phyloP scores from a whole-genome alignment of 495 filamentous ascomycete genomes.

The Talaromyces liani region DNA sequence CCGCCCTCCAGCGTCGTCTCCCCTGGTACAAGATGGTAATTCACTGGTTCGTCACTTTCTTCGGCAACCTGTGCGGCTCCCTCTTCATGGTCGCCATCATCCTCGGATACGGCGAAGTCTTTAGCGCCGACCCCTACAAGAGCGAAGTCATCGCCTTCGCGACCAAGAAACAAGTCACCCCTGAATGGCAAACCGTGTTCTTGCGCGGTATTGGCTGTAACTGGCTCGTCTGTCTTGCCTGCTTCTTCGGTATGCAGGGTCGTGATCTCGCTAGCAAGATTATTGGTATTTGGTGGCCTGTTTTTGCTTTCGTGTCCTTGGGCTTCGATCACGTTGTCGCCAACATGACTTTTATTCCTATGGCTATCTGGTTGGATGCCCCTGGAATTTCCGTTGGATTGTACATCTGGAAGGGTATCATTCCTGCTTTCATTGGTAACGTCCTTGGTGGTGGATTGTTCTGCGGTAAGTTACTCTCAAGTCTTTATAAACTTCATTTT shows the following conservation, averaged over 20 bases:
- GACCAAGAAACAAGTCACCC: constrained; percentile 47
- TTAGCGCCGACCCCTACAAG: constrained; percentile 43
- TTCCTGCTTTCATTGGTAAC: constrained; percentile 52
- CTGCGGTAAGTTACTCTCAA: constrained; percentile 22
- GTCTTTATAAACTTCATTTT: too few species aligned
- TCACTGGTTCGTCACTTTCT: constrained; percentile 52
- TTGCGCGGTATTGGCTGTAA: constrained; percentile 55
- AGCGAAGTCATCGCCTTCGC: constrained; percentile 43
- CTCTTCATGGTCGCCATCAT: constrained; percentile 53
- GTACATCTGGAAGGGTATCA: constrained; percentile 60
- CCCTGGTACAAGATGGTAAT: constrained; percentile 40
- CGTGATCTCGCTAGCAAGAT: constrained; percentile 50
- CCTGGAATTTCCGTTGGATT: constrained; percentile 42
- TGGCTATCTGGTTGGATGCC: constrained; percentile 45
- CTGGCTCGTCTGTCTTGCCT: constrained; percentile 57
- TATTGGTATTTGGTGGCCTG: constrained; percentile 57
- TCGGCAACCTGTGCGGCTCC: constrained; percentile 52
- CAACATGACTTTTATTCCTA: constrained; percentile 58
- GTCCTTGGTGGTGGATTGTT: constrained; percentile 49
- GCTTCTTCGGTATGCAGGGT: constrained; percentile 49
- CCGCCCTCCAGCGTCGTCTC: constrained; percentile 44
- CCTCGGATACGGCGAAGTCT: constrained; percentile 51
- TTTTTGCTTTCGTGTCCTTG: constrained; percentile 52
- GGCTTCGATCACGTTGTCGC: constrained; percentile 57
- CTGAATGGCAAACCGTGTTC: constrained; percentile 53